These are phyloP conservation scores for Sporisorium iseilematis-ciliati DNA, from an alignment of 1,284 basidiomycete species.

Conservation along the genomic window DNA sequence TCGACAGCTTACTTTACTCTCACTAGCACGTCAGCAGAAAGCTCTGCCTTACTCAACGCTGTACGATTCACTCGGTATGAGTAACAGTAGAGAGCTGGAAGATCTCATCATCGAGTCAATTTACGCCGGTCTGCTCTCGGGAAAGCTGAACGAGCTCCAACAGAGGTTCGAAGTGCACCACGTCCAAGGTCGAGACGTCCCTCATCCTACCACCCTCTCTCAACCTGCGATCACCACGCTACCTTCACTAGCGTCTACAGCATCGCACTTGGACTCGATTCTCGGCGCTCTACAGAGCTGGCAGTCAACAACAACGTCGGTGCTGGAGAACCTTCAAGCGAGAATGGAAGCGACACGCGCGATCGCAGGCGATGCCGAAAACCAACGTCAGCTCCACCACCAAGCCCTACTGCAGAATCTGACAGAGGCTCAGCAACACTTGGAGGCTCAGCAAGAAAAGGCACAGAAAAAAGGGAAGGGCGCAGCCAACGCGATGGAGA, in stretches of 20 bases:
- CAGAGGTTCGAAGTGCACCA: constrained; percentile 88
- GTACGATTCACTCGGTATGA: constrained; percentile 58
- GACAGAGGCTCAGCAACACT: constrained; percentile 20
- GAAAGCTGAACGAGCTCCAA: constrained; percentile 90
- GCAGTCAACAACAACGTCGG: constrained; percentile 27
- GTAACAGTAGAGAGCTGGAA: constrained; percentile 79
- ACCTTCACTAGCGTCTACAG: constrained; percentile 4
- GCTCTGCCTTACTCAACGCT: constrained; percentile 41
- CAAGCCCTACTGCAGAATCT: constrained; percentile 27
- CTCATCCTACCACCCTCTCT: constrained; percentile 7
- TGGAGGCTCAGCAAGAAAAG: constrained; percentile 35
- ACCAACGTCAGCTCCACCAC: constrained; percentile 22
- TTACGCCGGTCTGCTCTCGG: constrained; percentile 86
- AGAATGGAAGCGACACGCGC: constrained; percentile 23
- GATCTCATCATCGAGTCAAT: constrained; percentile 95
- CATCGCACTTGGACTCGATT: constrained; percentile 16
- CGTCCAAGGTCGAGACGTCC: constrained; percentile 86
- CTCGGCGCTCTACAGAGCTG: constrained; percentile 17
- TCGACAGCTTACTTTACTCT: constrained; percentile 89
- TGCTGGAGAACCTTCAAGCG: constrained; percentile 23
- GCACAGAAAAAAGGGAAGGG: constrained; percentile 27
- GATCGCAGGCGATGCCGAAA: constrained; percentile 11
- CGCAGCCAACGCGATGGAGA: constrained; percentile 35
- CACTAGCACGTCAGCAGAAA: constrained; percentile 66
- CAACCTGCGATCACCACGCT: constrained; percentile 5